Conservation (phyloP, 1,284 basidiomycete species). For the Fomitopsis pinicola region DNA sequence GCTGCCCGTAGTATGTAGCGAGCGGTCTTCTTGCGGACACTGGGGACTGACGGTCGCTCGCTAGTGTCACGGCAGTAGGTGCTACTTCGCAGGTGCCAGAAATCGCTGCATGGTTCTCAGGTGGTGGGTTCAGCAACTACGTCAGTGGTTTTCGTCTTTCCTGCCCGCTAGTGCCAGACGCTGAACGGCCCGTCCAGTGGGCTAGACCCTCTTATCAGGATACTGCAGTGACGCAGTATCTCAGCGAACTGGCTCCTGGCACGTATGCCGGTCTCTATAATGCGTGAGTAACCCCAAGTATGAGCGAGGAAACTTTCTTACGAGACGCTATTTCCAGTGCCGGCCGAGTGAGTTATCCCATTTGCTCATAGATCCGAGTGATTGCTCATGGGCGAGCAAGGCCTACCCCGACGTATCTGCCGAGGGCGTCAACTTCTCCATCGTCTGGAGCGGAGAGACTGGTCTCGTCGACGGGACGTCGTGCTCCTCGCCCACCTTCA, state of each 20-base stretch:
- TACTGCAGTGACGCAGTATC: constrained; percentile 35
- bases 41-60: background rate
- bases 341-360: constrained; percentile 12
- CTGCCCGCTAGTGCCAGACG: background rate
- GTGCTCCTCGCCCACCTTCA: constrained; percentile 48
- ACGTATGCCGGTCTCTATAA: constrained; percentile 60
- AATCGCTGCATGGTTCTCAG: constrained; percentile 51
- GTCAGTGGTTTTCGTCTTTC: background rate
- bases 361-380: background rate
- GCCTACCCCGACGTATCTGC: constrained; percentile 39
- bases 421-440: constrained; percentile 29
- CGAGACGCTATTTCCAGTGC: background rate
- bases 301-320: background rate
- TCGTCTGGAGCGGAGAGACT: constrained; percentile 23
- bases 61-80: constrained; percentile 55
- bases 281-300: constrained; percentile 31
- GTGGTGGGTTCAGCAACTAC: constrained; percentile 63
- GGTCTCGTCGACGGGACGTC: constrained; percentile 46
- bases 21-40: background rate
- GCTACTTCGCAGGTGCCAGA: constrained; percentile 55
- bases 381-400: constrained; percentile 5
- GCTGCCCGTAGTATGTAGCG: constrained; percentile 40
- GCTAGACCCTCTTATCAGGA: constrained; percentile 52
- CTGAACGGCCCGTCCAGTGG: constrained; percentile 35
- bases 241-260: constrained; percentile 40